Base-by-base conservation (phyloP, 306 rosid species). In the Trifolium dubium region DNA sequence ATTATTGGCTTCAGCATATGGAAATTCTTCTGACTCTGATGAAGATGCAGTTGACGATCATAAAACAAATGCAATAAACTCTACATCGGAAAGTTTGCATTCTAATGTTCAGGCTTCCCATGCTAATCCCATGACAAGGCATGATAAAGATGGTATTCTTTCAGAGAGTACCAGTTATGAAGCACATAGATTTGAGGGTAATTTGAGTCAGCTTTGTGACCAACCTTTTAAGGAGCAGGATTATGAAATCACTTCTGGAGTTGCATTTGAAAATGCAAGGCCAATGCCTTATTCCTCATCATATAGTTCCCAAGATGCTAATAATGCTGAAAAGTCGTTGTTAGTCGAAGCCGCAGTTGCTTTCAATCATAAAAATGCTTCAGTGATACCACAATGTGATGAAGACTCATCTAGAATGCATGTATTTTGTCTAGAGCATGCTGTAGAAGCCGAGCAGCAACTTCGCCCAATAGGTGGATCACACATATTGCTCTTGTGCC, bases 341-440 rank as follows among this genome's bases (percentile, higher is more conserved):
- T 80, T 83, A 69, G 77, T 77, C 55, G 77, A 88, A 67, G 32
- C 84, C 37, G 43, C 32, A 46, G 73, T 69, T 70, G 66, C 85
- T 44, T 67, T 69, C 54, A 86, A 73, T 79, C 83, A 64, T 61
- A 79, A 80, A 76, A 81, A 76, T 28, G 64, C 77, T 83, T 64
- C 84, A 6, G 73, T 87, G 77, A 75, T 59, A 77, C 88, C 89
- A 59, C 74, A 81, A 49, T 82, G 86, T 39, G 92, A 95, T 12
- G 89, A 88, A 51, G 98, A 95, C 78, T 88, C 97, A 17, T 88
- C 96, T 59, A 90, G 98, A 83, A 77, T 90, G 93, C 99, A 95
- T 85, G 93, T 95, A 46, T 95, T 95, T 78, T 95, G 99, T 82
- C 92, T 92, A 35, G 99, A 92, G 86, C 99, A 95, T 84, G 99